These are phyloP conservation scores for Termitomyces sp. DNA, from an alignment of 768 basidiomycete genomes.

Conservation along the genomic window DNA sequence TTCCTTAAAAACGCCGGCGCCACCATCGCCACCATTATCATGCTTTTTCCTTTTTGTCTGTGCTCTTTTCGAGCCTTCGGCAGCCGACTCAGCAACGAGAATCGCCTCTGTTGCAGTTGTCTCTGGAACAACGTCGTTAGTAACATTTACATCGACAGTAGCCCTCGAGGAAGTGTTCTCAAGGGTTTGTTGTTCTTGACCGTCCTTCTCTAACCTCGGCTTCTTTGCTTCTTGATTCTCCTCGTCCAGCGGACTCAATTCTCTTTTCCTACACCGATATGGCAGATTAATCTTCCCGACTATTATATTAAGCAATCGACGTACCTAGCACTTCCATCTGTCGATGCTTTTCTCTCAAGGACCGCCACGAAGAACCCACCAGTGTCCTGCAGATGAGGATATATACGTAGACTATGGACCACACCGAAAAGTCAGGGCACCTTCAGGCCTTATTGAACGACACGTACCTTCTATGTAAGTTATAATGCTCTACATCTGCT, in stretches of 20 bases:
- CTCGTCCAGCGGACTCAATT: conserved; percentile 28
- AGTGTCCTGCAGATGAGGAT: conserved; percentile 94
- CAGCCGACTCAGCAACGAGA: neutral
- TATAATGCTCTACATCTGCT: conserved; percentile 47
- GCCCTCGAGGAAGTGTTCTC: conserved; percentile 13
- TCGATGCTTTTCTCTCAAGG: conserved; percentile 43
- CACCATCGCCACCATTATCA: conserved; percentile 19
- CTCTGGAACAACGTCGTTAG: neutral
- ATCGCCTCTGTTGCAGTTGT: neutral
- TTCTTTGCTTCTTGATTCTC: conserved; percentile 48
- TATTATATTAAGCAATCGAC: neutral
- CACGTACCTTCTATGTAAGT: conserved; percentile 67
- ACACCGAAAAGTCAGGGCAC: neutral
- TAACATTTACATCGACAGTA: neutral
- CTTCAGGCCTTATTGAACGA: neutral
- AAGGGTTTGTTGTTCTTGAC: neutral
- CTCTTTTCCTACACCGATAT: conserved; percentile 42
- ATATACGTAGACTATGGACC: conserved; percentile 67
- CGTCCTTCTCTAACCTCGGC: conserved; percentile 31
- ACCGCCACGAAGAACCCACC: conserved; percentile 99
- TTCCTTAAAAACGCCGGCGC: conserved; percentile 65
- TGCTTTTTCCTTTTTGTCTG: conserved; percentile 15
- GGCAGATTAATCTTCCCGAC: neutral
- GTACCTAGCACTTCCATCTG: conserved; percentile 13
- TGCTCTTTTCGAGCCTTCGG: conserved; percentile 10